phyloP scores from a whole-genome alignment of 345 rosid species.

The Viola odorata region DNA sequence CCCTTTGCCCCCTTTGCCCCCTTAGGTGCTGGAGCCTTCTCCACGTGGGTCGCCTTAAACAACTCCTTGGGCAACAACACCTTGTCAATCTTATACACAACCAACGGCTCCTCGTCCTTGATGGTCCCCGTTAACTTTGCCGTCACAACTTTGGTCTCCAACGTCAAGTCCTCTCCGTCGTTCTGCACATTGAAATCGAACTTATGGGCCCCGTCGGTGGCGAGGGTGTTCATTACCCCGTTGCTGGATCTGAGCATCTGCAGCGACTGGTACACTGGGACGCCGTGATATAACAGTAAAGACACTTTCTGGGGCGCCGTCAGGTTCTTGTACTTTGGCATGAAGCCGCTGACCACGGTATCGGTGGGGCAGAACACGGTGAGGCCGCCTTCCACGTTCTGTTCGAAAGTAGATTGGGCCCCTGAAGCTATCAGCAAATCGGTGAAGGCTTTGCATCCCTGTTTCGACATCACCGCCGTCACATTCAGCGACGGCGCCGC shows the following conservation, averaged over 20 bases:
- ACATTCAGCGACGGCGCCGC: conserved; percentile 25
- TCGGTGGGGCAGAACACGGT: conserved; percentile 31
- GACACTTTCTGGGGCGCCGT: conserved; percentile 16
- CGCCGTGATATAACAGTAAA: conserved; percentile 22
- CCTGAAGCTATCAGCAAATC: conserved; percentile 20
- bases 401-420: conserved; percentile 17
- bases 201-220: conserved; percentile 27
- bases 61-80: conserved; percentile 22
- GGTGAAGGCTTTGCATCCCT: conserved; percentile 26
- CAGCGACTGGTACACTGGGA: conserved; percentile 24
- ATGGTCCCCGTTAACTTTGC: conserved; percentile 25
- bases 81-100: conserved; percentile 22
- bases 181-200: conserved; percentile 25
- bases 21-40: conserved; percentile 16
- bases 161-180: conserved; percentile 23
- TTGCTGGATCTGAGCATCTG: conserved; percentile 26
- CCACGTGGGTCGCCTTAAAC: conserved; percentile 17
- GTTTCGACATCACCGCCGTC: conserved; percentile 19
- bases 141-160: conserved; percentile 23
- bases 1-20: conserved; percentile 1
- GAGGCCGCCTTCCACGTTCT: conserved; percentile 23
- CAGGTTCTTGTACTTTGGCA: conserved; percentile 26
- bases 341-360: conserved; percentile 17
- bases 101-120: conserved; percentile 29
- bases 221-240: conserved; percentile 26